Evolutionary conservation across 768 basidiomycete genomes (phyloP).

Genomic region (Leucocoprinus leucothites): DNA sequence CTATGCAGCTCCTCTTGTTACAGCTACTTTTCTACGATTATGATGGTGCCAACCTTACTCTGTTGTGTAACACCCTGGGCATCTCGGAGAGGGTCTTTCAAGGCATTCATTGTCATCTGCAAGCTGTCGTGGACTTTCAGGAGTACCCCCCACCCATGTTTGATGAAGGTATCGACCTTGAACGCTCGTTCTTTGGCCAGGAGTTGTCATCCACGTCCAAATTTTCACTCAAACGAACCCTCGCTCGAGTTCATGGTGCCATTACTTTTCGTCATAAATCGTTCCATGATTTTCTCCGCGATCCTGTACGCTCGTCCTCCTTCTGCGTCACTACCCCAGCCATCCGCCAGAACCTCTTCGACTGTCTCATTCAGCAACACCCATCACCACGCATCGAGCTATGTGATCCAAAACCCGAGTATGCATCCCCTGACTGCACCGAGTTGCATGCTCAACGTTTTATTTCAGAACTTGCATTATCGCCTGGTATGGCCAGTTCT

Average conservation of each 20-base stretch:
- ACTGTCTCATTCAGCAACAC: neutral
- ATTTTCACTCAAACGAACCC: neutral
- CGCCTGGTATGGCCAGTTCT: neutral
- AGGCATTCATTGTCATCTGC: neutral
- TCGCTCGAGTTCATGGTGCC: neutral
- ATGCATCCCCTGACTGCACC: neutral
- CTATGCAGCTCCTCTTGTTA: neutral
- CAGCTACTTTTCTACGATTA: neutral
- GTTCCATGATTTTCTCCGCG: slow-evolving; percentile 6
- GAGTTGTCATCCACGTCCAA: too few species aligned
- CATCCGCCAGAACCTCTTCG: neutral
- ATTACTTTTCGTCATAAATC: slow-evolving; percentile 2
- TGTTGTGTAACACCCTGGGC: neutral
- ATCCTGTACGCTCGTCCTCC: neutral
- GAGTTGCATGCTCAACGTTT: neutral
- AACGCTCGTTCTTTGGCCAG: neutral
- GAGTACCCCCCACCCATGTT: neutral
- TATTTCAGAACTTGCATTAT: neutral
- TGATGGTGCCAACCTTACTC: neutral
- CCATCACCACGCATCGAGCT: neutral
- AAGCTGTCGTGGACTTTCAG: neutral
- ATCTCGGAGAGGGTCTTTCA: neutral
- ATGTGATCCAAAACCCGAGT: neutral
- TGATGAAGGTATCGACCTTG: neutral
- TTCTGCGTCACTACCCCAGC: neutral